Base-by-base conservation (phyloP, 768 basidiomycete species). In the Pleurotus citrinopileatus region DNA sequence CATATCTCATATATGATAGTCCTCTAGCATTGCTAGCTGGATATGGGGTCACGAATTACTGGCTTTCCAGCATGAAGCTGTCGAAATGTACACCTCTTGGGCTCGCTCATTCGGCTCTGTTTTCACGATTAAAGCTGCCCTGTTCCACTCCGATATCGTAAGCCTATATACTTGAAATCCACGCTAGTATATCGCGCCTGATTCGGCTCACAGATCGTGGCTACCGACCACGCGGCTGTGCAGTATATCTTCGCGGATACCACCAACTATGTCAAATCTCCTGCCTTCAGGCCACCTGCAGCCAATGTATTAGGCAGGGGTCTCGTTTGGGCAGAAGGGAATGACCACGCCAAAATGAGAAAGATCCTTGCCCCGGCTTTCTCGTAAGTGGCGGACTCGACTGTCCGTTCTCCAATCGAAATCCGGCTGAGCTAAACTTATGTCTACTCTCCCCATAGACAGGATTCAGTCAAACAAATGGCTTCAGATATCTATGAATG, bases 11-110 rank as follows among this genome's bases (percentile, higher is more conserved):
- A 20, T 22, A 17, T 26, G 8, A 34, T 42, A 64, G 63, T 60
- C 61, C 37, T 54, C 58, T 17, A 51, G 34, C 19, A 56, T 64
- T 43, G 61, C 63, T 40, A 63, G 60, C 48, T 66, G 63, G 63
- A 59, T 70, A 51, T 73, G 69, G 70, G 73, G 73, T 4, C 73
- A 74, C 56, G 73, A 74, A 56, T 62, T 67, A 28, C 55, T 60
- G 17, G 65, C 66, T 8, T 70, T 67, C 56, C 59, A 71, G 32
- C 67, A 68, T 28, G 61, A 70, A 38, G 65, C 67, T 22, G 63
- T 60, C 43, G 64, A 67, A 47, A 67, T 67, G 63, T 70, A 70
- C 60, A 62, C 60, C 1, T 56, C 61, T 27, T 74, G 73, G 73
- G 61, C 69, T 25, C 54, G 59, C 15, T 52, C 57, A 9, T 65